phyloP scores from a whole-genome alignment of 2,329 filamentous ascomycete genomes.

The Helicocarpus griseus region DNA sequence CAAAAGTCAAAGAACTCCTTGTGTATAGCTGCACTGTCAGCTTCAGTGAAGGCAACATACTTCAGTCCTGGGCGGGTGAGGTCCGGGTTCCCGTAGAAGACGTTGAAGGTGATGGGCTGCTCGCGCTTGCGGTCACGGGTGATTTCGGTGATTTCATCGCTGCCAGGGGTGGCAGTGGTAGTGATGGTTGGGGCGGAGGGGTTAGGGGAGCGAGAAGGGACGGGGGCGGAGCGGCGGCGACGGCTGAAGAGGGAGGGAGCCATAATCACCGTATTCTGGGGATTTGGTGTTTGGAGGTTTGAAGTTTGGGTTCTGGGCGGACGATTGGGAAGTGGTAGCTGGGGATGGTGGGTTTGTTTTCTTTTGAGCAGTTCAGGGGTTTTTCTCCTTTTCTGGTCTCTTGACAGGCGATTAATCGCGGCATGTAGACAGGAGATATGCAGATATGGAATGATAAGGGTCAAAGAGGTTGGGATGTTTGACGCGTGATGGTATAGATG shows the following conservation, averaged over 20 bases:
- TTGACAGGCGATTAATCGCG: too few species aligned
- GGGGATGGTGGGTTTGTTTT: too few species aligned
- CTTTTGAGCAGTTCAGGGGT: too few species aligned
- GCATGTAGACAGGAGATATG: too few species aligned
- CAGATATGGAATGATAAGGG: too few species aligned
- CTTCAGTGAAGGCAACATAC: slow-evolving; percentile 7
- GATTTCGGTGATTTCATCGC: background rate
- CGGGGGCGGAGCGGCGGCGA: background rate
- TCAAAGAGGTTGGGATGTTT: too few species aligned
- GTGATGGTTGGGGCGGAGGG: background rate
- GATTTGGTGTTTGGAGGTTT: too few species aligned
- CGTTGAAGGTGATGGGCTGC: slow-evolving; percentile 8
- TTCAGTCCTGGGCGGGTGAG: background rate
- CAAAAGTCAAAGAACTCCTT: slow-evolving; percentile 3
- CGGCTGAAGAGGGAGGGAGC: background rate
- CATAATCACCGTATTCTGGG: background rate
- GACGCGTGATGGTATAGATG: too few species aligned
- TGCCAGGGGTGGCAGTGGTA: background rate
- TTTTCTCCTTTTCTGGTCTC: too few species aligned
- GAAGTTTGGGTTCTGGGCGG: too few species aligned
- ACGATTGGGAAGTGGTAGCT: too few species aligned
- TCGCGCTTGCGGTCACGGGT: slow-evolving; percentile 1
- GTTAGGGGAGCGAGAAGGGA: background rate
- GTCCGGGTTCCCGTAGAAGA: slow-evolving; percentile 11
- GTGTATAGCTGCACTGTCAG: slow-evolving; percentile 3